Conservation (phyloP, 805 yeast genomes). For the Candida methanosorbosa region DNA sequence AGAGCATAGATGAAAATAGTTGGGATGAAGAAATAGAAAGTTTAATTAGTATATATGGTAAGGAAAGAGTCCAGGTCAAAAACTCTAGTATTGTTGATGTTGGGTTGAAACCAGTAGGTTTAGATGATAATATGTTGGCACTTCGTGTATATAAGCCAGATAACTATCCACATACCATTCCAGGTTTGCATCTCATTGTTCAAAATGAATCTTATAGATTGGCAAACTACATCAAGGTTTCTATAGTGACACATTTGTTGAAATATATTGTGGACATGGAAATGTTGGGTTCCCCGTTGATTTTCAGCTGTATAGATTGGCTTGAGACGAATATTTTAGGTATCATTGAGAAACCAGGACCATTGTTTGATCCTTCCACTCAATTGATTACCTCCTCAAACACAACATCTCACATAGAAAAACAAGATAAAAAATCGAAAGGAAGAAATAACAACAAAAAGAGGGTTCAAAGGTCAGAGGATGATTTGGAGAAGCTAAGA, state of each 20-base stretch:
- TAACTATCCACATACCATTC: constrained; percentile 56
- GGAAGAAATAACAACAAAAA: constrained; percentile 2
- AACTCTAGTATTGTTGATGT: constrained; percentile 25
- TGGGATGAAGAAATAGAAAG: constrained; percentile 79
- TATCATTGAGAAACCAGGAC: constrained; percentile 70
- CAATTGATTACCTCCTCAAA: background rate
- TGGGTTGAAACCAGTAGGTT: constrained; percentile 22
- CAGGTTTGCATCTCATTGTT: constrained; percentile 56
- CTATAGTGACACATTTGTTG: constrained; percentile 42
- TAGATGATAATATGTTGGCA: constrained; percentile 20
- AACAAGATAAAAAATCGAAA: background rate
- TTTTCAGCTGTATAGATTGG: constrained; percentile 72
- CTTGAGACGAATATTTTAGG: constrained; percentile 50
- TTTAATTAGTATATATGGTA: constrained; percentile 46
- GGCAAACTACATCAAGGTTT: constrained; percentile 61
- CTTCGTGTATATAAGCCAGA: constrained; percentile 35
- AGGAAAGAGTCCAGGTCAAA: constrained; percentile 25
- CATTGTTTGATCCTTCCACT: constrained; percentile 31
- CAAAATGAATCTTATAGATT: constrained; percentile 36
- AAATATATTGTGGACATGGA: constrained; percentile 32
- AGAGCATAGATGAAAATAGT: constrained; percentile 5
- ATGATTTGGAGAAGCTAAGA: constrained; percentile 26
- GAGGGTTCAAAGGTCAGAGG: constrained; percentile 10
- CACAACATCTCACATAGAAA: constrained; percentile 14
- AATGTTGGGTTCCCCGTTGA: constrained; percentile 60